Evolutionary conservation across 2,329 filamentous ascomycete genomes (phyloP), one percentile per base, ranked within the genome.

Genomic region (Calcarisporium arbuscula): DNA sequence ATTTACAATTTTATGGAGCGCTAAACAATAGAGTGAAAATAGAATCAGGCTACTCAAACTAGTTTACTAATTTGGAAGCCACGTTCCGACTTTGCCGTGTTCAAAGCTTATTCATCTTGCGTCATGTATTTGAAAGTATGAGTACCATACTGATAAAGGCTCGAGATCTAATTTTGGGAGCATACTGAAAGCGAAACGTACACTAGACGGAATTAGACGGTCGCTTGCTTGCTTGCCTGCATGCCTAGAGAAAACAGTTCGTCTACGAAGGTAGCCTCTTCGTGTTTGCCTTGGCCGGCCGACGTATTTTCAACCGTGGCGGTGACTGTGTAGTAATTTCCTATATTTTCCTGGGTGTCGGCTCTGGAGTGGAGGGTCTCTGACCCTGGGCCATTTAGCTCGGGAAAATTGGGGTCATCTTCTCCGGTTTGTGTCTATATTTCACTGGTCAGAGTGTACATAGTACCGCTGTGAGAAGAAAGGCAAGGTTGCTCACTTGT

Each of bases 231-330:
- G 32, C 35, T 36, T 8, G 32, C 39, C 23, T 37, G 29, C 42
- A 48, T 44, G n/a, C 39, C 39, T 2, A 49, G 32, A 8, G 42
- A 30, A 9, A 49, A 34, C 35, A 49, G 30, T 30, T 49, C 36
- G 26, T 49, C 44, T 9, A 49, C 42, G 29, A 45, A 49, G 1
- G 34, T 39, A 11, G 34, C 34, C 8, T 38, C 42, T 4, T 28
- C 27, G 12, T 36, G 28, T 32, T 33, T 36, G 3, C 28, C 39
- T 12, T 33, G 29, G 7, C 16, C 19, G 10, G 28, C 29, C 4
- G 19, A 12, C 9, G 34, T 32, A 19, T 20, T 29, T 18, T 45
- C 39, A 8, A 41, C 43, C 5, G 37, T 34, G 2, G 43, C 39
- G 8, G 33, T 36, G 14, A 37, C 39, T 5, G 36, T 35, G 28